A percentile compares a stretch with the other conserved stretches of the same genome.
These are phyloP conservation scores for Zoysia pacifica DNA, from an alignment of 176 grass and related monocot genomes.

Conservation along the genomic window DNA sequence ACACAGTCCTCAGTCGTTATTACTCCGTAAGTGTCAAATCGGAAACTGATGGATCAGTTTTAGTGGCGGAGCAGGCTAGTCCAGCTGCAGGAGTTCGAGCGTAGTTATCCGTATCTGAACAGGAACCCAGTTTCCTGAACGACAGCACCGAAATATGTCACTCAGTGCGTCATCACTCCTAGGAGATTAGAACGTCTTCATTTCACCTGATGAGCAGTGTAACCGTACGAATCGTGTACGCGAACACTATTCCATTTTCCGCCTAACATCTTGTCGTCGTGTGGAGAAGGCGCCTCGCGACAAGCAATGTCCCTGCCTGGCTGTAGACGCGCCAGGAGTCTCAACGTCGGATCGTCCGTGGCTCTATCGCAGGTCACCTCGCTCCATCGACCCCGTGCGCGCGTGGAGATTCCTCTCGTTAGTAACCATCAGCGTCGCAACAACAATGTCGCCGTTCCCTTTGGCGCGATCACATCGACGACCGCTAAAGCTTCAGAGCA, in stretches of 20 bases:
- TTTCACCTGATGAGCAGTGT: background rate
- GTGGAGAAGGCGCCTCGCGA: too few relatives aligned
- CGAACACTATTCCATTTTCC: too few relatives aligned
- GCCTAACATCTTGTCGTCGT: too few relatives aligned
- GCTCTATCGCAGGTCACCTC: background rate
- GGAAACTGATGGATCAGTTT: background rate
- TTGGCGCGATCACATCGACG: background rate
- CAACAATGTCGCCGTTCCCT: background rate
- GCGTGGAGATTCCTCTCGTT: background rate
- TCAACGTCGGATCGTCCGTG: background rate
- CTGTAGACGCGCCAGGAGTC: background rate
- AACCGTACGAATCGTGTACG: background rate
- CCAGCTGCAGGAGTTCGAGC: background rate
- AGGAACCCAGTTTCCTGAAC: background rate
- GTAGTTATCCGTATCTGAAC: slow-evolving; percentile 28
- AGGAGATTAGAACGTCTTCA: background rate
- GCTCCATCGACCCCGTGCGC: background rate
- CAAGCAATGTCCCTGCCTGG: background rate
- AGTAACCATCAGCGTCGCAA: background rate
- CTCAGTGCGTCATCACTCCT: slow-evolving; percentile 39
- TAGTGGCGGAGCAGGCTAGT: background rate
- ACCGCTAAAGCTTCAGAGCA: too few relatives aligned
- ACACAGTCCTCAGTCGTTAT: background rate
- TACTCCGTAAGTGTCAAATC: background rate
- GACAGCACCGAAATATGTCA: slow-evolving; percentile 11